Conservation (phyloP, 2,329 filamentous ascomycete genomes). For the Venturia asperata region DNA sequence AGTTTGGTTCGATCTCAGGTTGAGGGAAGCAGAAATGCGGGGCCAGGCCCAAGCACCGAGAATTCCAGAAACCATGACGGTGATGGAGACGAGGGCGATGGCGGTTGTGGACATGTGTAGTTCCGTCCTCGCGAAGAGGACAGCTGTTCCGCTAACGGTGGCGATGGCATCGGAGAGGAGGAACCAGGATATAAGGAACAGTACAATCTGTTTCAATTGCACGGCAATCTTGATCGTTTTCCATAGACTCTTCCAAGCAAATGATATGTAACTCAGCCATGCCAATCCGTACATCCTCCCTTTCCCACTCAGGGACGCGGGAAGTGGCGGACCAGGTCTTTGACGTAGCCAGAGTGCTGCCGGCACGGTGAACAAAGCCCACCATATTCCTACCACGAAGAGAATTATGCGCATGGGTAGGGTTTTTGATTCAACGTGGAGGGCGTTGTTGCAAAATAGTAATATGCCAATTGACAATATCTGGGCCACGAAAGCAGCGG, state of each 20-base stretch:
- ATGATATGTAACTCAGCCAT: constrained; percentile 65
- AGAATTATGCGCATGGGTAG: constrained; percentile 76
- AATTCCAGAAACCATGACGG: constrained; percentile 78
- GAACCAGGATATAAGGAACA: constrained; percentile 83
- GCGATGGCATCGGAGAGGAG: constrained; percentile 86
- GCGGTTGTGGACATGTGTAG: constrained; percentile 81
- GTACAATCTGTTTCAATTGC: constrained; percentile 60
- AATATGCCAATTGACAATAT: constrained; percentile 69
- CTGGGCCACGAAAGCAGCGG: constrained; percentile 73
- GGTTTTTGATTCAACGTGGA: constrained; percentile 56
- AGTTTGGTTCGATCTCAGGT: constrained; percentile 68
- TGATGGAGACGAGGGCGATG: constrained; percentile 80
- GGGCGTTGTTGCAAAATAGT: constrained; percentile 41
- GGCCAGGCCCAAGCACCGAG: constrained; percentile 84
- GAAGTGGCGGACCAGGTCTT: constrained; percentile 75
- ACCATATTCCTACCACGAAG: constrained; percentile 78
- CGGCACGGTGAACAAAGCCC: constrained; percentile 79
- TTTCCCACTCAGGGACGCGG: constrained; percentile 23
- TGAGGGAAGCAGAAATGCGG: constrained; percentile 59
- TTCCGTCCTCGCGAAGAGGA: constrained; percentile 86
- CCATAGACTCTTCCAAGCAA: constrained; percentile 76
- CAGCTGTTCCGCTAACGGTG: constrained; percentile 87
- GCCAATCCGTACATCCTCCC: constrained; percentile 18
- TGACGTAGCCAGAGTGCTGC: constrained; percentile 76
- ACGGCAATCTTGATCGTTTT: constrained; percentile 66